phyloP scores from a whole-genome alignment of 2,329 filamentous ascomycete genomes.

The Ophiostoma tasmaniense region DNA sequence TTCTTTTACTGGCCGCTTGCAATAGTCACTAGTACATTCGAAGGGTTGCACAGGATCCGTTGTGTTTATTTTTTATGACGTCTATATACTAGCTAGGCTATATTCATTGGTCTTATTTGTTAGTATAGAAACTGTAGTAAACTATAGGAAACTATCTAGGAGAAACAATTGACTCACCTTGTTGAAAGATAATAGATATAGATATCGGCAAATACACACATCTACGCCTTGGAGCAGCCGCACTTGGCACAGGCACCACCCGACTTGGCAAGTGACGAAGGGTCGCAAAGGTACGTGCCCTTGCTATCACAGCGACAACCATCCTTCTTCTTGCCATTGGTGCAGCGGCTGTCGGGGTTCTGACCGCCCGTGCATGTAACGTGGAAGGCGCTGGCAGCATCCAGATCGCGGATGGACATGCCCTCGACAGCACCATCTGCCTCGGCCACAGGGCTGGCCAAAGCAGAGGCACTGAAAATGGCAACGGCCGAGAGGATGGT shows the following conservation, averaged over 20 bases:
- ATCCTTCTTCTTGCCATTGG: background rate
- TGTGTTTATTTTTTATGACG: background rate
- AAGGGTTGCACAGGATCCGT: background rate
- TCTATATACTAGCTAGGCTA: background rate
- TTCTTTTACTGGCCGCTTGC: background rate
- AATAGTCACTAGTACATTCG: background rate
- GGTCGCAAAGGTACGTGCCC: conserved; percentile 10
- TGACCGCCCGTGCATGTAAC: conserved; percentile 5
- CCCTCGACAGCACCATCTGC: background rate
- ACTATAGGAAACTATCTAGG: background rate
- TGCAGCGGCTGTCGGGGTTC: background rate
- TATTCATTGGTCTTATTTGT: background rate
- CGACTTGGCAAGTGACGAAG: background rate
- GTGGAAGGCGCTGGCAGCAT: background rate
- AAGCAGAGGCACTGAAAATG: background rate
- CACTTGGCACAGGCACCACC: conserved; percentile 11
- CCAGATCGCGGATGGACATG: background rate
- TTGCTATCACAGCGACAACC: conserved; percentile 8
- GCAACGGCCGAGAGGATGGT: background rate
- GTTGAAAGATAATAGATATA: background rate
- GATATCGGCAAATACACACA: background rate
- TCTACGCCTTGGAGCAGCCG: background rate
- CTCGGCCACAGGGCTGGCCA: background rate
- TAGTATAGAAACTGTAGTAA: background rate
- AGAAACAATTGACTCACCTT: background rate